Percentiles rank a stretch among this genome's conserved stretches.
These are phyloP conservation scores for Colletotrichum tofieldiae DNA, from an alignment of 2,329 filamentous ascomycete genomes.

Conservation along the genomic window DNA sequence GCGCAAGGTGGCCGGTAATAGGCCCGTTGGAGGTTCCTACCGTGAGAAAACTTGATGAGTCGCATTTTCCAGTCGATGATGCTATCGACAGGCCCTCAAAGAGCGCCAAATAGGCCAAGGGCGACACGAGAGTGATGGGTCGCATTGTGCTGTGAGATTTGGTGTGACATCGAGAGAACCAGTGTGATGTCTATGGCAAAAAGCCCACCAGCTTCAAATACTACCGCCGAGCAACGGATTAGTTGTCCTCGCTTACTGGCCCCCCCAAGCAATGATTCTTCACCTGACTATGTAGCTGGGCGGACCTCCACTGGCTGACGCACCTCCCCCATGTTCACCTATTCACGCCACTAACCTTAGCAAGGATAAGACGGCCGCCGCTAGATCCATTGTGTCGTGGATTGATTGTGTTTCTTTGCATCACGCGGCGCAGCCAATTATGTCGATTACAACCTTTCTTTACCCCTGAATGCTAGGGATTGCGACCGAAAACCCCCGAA, in stretches of 20 bases:
- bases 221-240: neutral
- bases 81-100: neutral
- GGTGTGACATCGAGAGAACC: too few species aligned
- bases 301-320: slow-evolving; percentile 1
- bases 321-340: neutral
- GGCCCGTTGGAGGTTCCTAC: slow-evolving; percentile 53
- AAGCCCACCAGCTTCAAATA: too few species aligned
- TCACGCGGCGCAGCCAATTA: neutral
- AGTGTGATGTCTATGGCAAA: too few species aligned
- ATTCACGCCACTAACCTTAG: slow-evolving; percentile 16
- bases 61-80: slow-evolving; percentile 14
- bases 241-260: neutral
- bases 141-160: neutral
- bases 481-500: too few species aligned
- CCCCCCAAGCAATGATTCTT: neutral
- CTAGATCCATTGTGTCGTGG: neutral
- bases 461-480: neutral
- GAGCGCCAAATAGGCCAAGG: neutral
- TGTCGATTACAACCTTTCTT: too few species aligned
- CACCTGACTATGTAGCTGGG: neutral
- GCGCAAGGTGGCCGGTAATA: slow-evolving; percentile 52
- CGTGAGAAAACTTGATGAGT: slow-evolving; percentile 43
- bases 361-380: slow-evolving; percentile 7
- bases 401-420: neutral
- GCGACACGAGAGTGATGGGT: neutral